These are phyloP conservation scores for Aristolochia contorta DNA, from an alignment of 164 flowering plant species.

Conservation along the genomic window DNA sequence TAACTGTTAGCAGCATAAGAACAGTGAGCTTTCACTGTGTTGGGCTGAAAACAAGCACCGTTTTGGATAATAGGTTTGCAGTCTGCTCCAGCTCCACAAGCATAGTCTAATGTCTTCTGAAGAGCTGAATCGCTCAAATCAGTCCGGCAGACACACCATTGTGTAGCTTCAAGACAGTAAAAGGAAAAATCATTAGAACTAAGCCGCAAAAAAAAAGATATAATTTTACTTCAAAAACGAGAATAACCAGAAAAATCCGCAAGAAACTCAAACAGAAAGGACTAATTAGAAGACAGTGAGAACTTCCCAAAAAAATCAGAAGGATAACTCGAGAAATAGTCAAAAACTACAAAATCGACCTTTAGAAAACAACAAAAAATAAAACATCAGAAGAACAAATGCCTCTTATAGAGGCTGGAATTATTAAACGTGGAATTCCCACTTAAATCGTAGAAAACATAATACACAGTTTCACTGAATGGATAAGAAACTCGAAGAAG, in stretches of 20 bases:
- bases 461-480: not conserved
- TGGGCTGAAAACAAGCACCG: constrained; percentile 64
- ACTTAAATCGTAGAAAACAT: not conserved
- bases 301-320: no score
- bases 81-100: constrained; percentile 88
- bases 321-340: no score
- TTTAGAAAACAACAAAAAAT: not conserved
- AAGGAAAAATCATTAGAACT: not conserved
- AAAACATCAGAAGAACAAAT: no score
- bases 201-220: not conserved
- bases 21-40: constrained; percentile 66
- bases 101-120: constrained; percentile 69
- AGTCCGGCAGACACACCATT: constrained; percentile 48
- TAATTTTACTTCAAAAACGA: not conserved
- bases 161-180: constrained; percentile 28
- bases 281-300: not conserved
- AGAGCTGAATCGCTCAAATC: constrained; percentile 33
- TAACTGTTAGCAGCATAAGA: constrained; percentile 78
- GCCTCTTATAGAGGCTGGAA: not conserved
- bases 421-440: not conserved
- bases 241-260: not conserved
- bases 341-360: not conserved
- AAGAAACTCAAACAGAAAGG: not conserved
- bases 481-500: not conserved
- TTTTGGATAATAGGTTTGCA: constrained; percentile 45